Evolutionary conservation across 1,139 yeast species (phyloP).

Genomic region (Zygosaccharomyces sapae): DNA sequence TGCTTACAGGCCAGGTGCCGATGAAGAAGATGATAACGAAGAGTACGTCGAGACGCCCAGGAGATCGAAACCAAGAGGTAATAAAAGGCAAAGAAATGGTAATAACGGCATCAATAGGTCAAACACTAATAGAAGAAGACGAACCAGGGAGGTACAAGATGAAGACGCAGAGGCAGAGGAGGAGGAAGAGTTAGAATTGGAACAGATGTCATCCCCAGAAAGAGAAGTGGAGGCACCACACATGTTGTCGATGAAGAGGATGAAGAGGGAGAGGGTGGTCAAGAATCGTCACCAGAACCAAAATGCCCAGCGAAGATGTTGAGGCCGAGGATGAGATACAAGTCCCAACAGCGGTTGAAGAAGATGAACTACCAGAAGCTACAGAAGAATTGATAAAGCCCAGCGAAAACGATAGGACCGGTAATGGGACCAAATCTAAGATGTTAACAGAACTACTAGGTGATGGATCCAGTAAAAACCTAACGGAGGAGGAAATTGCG

Average conservation of each 20-base stretch:
- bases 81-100: not conserved
- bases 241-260: slow-evolving; percentile 10
- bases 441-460: slow-evolving; percentile 30
- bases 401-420: not conserved
- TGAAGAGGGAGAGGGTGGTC: slow-evolving; percentile 15
- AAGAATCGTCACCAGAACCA: slow-evolving; percentile 10
- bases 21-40: slow-evolving; percentile 14
- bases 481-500: slow-evolving; percentile 82
- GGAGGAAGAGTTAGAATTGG: slow-evolving; percentile 7
- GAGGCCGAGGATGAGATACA: slow-evolving; percentile 18
- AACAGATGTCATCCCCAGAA: slow-evolving; percentile 6
- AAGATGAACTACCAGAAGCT: slow-evolving; percentile 16
- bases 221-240: slow-evolving; percentile 9
- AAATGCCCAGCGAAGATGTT: slow-evolving; percentile 15
- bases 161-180: slow-evolving; percentile 6
- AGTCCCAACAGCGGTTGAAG: slow-evolving; percentile 13
- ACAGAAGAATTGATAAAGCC: slow-evolving; percentile 11
- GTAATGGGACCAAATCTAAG: slow-evolving; percentile 17
- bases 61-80: slow-evolving; percentile 4
- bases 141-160: slow-evolving; percentile 1
- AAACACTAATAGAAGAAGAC: slow-evolving; percentile 1
- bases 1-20: slow-evolving; percentile 10
- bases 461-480: slow-evolving; percentile 31
- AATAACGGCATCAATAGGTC: not conserved
- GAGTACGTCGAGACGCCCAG: slow-evolving; percentile 15